Evolutionary conservation across 2,329 filamentous ascomycete species (phyloP), one percentile per base, ranked within the genome.

Genomic region (Diplodia corticola): DNA sequence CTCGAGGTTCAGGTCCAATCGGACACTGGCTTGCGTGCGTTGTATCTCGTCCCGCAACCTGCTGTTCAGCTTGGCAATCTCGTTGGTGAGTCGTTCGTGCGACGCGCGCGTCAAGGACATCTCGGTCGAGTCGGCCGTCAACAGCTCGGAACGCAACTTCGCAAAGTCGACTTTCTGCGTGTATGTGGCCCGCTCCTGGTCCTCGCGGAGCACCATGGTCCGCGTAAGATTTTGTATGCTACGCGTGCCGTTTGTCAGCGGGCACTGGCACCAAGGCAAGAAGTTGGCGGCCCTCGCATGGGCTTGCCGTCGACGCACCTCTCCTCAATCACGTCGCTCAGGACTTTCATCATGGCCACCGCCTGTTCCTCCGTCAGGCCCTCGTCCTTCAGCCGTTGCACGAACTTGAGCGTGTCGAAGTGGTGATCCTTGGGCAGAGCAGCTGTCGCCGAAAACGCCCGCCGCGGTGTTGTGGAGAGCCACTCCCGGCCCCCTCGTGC

Each of bases 391-490:
- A 99, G 83, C 63, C 92, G 86, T 80, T 97, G 92, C 46, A 99
- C 93, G 76, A 99, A 97, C 81, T 97, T 97, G 69, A 99, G 86
- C 0, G 95, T 99, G 79, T 99, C 95, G 76, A 99, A 99, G 79
- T 99, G 93, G 79, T 99, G 95, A 73, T 97, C 93, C 17, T 37
- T 51, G 6, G 55, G 33, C 15, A 35, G 85, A 44, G 80, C 73
- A 2, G 86, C 76, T 0, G 91, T 90, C 40, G 88, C 85, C 77
- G 93, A 90, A 76, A 97, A 94, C 64, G 70, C 64, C 63, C 79
- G 75, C 26, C 69, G 40, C 12, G 57, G 26, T 35, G 44, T 35
- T 7, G n/a, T 24, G 17, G 57, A 22, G n/a, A 49, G 40, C 6
- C n/a, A 3, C 9, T n/a, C 12, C n/a, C 7, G 44, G 10, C 17